Evolutionary conservation across 2,329 filamentous ascomycete genomes (phyloP), one percentile per base, ranked within the genome.

Genomic region (Periconia macrospinosa): DNA sequence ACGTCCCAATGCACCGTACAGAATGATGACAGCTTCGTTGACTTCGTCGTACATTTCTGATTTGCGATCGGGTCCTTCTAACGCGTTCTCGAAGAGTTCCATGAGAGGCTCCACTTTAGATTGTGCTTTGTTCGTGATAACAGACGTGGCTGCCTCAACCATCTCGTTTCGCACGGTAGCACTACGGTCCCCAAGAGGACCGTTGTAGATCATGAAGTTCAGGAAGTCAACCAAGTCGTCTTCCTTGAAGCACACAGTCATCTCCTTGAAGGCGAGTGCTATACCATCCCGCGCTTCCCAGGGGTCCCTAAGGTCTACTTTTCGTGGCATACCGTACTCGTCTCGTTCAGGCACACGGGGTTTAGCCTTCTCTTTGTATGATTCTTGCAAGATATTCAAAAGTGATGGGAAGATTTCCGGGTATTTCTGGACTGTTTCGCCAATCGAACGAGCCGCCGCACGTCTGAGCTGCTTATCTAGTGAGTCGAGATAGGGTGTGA

Each of bases 11-110:
- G 95, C 93, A 70, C 94, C 94, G 66, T 99, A 99, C 72, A 99
- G 88, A 64, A 99, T 94, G 63, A 99, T 92, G 49, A 99, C 92
- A 17, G 95, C 94, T 76, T 99, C 94, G 63, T 97, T 97, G 58
- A 97, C 89, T 55, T 91, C 85, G 73, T 99, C 95, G 17, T 90
- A 87, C 50, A 88, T 85, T 61, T 92, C 86, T 0, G 88, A 92
- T 53, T 86, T 88, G 69, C 89, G 90, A 71, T 94, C 91, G 2
- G 92, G 89, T 2, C 86, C 87, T 68, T 93, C 92, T n/a, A 99
- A 80, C 0, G 91, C 92, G 20, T 82, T 83, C 73, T 99, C 94
- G 67, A 97, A 95, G 14, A 93, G 86, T 66, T 88, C 85, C 92
- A 99, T 99, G 50, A 99, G 79, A 60, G 88, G 86, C 68, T 97